A percentile compares a stretch with the other conserved stretches of the same genome.
Evolutionary conservation across 306 rosid genomes (phyloP).

Genomic region (Sophora flavescens): DNA sequence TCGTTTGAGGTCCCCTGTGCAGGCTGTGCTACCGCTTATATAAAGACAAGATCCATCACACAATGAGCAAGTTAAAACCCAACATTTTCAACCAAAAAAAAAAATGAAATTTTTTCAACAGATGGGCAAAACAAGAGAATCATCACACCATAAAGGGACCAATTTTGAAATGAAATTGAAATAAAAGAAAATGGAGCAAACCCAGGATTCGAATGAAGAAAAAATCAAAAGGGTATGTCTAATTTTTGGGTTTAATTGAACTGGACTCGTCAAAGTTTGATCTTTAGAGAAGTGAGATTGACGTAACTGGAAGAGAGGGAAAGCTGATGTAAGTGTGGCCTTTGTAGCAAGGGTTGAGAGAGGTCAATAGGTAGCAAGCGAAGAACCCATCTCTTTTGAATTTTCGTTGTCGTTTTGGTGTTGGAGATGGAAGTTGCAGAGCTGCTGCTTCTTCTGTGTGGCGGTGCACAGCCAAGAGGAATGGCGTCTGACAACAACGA

Average conservation of each 20-base stretch:
- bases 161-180: slow-evolving; percentile 7
- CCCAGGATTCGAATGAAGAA: slow-evolving; percentile 16
- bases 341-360: slow-evolving; percentile 86
- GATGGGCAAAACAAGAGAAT: background rate
- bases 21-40: too few relatives aligned
- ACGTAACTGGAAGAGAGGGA: background rate
- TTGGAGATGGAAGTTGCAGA: background rate
- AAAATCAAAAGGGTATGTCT: slow-evolving; percentile 6
- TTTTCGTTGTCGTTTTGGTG: slow-evolving; percentile 38
- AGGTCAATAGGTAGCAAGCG: slow-evolving; percentile 82
- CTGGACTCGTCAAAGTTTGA: slow-evolving; percentile 28
- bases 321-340: slow-evolving; percentile 95
- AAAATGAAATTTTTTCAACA: background rate
- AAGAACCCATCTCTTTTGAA: slow-evolving; percentile 63
- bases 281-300: too few relatives aligned
- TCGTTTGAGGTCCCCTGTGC: too few relatives aligned
- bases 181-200: slow-evolving; percentile 8
- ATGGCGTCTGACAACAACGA: too few relatives aligned
- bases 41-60: slow-evolving; percentile 26
- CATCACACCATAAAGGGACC: background rate
- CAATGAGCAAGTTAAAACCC: slow-evolving; percentile 8
- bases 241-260: slow-evolving; percentile 11
- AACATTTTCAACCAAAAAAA: background rate
- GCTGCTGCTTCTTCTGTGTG: slow-evolving; percentile 25
- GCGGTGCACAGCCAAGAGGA: too few relatives aligned